Evolutionary conservation across 225 moss, liverwort and hornwort species (phyloP).

Genomic region (Pleurozium schreberi): DNA sequence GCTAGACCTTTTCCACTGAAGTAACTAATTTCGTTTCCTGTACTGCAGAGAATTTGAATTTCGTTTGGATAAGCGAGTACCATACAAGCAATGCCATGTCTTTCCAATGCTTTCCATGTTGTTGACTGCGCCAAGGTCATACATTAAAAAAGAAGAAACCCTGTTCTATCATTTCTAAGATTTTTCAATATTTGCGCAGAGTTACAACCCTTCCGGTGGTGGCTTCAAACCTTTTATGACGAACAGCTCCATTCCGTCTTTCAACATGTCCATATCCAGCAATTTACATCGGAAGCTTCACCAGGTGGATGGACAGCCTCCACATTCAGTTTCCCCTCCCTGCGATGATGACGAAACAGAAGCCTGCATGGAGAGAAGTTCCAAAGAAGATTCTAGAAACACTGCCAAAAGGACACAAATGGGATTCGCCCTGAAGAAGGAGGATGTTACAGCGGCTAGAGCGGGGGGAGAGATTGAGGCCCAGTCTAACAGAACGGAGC

Average conservation of each 20-base stretch:
- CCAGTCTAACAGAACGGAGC: neutral
- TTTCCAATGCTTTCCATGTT: neutral
- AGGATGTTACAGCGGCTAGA: neutral
- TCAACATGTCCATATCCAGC: conserved; percentile 26
- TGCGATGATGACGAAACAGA: neutral
- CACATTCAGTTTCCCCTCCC: neutral
- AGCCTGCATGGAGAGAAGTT: neutral
- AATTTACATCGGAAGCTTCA: conserved; percentile 21
- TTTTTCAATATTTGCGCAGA: neutral
- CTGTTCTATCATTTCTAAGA: neutral
- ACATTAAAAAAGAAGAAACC: neutral
- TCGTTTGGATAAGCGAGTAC: neutral
- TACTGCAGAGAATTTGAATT: neutral
- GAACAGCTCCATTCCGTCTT: conserved; percentile 33
- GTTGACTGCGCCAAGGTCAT: neutral
- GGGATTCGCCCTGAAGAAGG: conserved; percentile 32
- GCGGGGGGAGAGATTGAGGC: neutral
- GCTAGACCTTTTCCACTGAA: neutral
- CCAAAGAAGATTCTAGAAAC: conserved; percentile 1
- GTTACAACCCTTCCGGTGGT: conserved; percentile 11
- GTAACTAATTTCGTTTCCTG: neutral
- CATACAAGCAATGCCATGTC: neutral
- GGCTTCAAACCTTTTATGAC: conserved; percentile 44
- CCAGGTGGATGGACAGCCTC: neutral
- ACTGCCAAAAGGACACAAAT: conserved; percentile 16